Evolutionary conservation across 208 protist genomes (phyloP).

Genomic region (Blechomonas ayalai): DNA sequence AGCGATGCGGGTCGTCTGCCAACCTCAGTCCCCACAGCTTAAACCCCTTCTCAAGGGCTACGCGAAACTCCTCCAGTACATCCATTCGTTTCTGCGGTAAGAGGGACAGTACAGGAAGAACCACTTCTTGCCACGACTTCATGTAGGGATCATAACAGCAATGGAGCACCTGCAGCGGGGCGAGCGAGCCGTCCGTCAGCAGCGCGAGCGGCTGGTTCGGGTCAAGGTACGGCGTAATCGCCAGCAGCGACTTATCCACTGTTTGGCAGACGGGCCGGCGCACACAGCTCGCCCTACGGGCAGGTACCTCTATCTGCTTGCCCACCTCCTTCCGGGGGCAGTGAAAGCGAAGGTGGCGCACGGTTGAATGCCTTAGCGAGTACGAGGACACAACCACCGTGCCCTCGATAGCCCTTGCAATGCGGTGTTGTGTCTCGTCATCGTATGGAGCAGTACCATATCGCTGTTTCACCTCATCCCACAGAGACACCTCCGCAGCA

Average conservation of each 20-base stretch:
- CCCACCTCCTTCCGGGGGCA: neutral
- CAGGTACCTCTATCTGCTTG: neutral
- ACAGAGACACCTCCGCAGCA: conserved; percentile 72
- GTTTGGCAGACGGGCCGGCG: neutral
- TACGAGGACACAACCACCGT: conserved; percentile 63
- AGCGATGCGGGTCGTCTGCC: conserved; percentile 20
- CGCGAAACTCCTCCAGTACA: conserved; percentile 35
- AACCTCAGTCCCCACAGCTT: conserved; percentile 62
- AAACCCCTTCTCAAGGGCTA: conserved; percentile 28
- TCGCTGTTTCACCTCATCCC: conserved; percentile 78
- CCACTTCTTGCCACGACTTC: conserved; percentile 57
- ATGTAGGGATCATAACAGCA: conserved; percentile 82
- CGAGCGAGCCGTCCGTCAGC: conserved; percentile 35
- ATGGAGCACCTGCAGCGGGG: conserved; percentile 83
- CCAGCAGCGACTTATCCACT: conserved; percentile 29
- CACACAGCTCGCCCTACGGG: neutral
- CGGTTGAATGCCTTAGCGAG: conserved; percentile 61
- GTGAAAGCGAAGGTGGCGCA: conserved; percentile 57
- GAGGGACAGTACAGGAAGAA: conserved; percentile 52
- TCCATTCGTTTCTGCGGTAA: conserved; percentile 53
- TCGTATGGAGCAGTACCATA: conserved; percentile 76
- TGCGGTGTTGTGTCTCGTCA: conserved; percentile 45
- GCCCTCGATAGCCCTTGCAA: conserved; percentile 50
- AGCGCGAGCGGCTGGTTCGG: conserved; percentile 69
- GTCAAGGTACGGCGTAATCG: conserved; percentile 39